phyloP scores from a whole-genome alignment of 257 asterid species.

The Verbena officinalis region DNA sequence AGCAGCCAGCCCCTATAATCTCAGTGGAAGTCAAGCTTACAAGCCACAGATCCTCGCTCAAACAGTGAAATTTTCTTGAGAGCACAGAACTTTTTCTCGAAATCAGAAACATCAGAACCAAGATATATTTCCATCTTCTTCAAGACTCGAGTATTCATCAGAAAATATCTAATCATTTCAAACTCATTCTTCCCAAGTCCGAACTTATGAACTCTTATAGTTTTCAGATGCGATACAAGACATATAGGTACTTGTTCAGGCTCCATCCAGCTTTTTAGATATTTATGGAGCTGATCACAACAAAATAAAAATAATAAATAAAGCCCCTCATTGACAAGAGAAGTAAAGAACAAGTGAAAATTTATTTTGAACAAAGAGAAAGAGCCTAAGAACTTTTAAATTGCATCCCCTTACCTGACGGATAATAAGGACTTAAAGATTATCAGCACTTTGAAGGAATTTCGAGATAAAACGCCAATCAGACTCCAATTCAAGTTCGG shows the following conservation, averaged over 20 bases:
- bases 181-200: conserved; percentile 16
- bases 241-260: conserved; percentile 21
- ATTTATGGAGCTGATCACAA: not conserved
- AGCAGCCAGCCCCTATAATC: too few relatives aligned
- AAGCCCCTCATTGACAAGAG: not conserved
- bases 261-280: conserved; percentile 16
- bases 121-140: not conserved
- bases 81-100: not conserved
- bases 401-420: not conserved
- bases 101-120: not conserved
- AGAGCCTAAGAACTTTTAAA: not conserved
- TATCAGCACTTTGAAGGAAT: conserved; percentile 15
- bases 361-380: too few relatives aligned
- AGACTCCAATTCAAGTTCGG: not conserved
- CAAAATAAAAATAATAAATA: not conserved
- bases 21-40: too few relatives aligned
- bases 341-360: not conserved
- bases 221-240: conserved; percentile 4
- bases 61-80: not conserved
- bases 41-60: not conserved
- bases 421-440: conserved; percentile 6
- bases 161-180: conserved; percentile 19
- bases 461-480: not conserved
- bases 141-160: conserved; percentile 21
- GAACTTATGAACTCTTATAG: not conserved